phyloP scores from a whole-genome alignment of 495 filamentous ascomycete genomes.

The Aspergillus avenaceus region DNA sequence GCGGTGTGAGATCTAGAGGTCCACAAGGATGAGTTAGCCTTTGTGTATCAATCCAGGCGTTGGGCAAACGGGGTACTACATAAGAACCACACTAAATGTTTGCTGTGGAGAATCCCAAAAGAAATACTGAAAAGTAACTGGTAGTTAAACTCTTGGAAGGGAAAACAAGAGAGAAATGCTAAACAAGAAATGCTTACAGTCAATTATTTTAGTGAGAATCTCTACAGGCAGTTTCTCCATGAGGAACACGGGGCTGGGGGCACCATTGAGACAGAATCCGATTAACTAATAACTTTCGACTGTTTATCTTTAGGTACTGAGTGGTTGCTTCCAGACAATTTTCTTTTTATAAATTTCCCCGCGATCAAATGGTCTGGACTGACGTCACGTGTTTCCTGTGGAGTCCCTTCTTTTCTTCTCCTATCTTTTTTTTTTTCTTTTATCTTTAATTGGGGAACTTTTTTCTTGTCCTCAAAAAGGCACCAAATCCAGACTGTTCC shows the following conservation, averaged over 20 bases:
- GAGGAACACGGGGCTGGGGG: constrained; percentile 15
- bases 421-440: no score
- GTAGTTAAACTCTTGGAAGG: not conserved
- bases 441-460: no score
- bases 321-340: constrained; percentile 2
- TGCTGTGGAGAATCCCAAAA: constrained; percentile 8
- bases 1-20: constrained; percentile 59
- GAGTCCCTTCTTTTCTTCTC: not conserved
- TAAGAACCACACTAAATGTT: constrained; percentile 7
- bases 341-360: constrained; percentile 10
- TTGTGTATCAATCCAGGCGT: no score
- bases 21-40: not conserved
- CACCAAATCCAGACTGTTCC: no score
- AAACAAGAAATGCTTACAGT: constrained; percentile 49
- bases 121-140: constrained; percentile 11
- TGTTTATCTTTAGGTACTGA: no score
- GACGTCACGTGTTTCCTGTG: constrained; percentile 8
- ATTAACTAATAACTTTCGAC: no score
- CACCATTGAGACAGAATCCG: constrained; percentile 33
- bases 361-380: constrained; percentile 15
- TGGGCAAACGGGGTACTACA: not conserved
- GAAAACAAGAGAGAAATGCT: not conserved
- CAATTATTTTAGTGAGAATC: constrained; percentile 68
- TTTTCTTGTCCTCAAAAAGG: not conserved
- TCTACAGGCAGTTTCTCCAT: constrained; percentile 72